Base-by-base conservation (phyloP, 2,329 filamentous ascomycete genomes). In the Fusarium liriodendri region DNA sequence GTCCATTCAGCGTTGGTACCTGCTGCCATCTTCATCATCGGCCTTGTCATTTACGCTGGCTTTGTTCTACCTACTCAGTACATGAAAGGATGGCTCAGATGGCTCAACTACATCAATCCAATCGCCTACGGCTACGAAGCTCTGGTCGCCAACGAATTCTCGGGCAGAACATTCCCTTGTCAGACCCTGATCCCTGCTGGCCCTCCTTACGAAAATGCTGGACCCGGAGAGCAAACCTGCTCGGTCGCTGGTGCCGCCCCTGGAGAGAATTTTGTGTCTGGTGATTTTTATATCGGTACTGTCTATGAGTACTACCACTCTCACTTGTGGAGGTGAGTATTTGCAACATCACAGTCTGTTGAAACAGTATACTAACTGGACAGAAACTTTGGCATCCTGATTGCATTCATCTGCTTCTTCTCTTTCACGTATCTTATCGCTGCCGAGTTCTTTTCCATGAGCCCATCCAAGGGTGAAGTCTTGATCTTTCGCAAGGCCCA, bases 101-200 rank as follows among this genome's bases (percentile, higher is more conserved):
- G 91, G 91, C 89, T 93, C 68, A 89, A 88, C 69, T 91, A 90
- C 75, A 82, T 92, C 50, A 87, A 92, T 68, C 89, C 90, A 11
- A 86, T 92, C 20, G 87, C 87, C 2, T 92, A 92, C 71, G 89
- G 58, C 1, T 74, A 70, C 33, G 75, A 77, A 52, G 58, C 63
- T 1, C 47, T 76, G 11, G 64, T 72, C 6, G 60, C 62, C 10
- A 72, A 67, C 29, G 70, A 72, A 76, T 73, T 77, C n/a, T 52
- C 54, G 14, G 45, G 61, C 8, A 40, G 69, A 9, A 38, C 29
- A 4, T 74, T 74, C 13, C 54, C 42, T 9, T 74, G 71, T 16
- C 16, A 29, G 13, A 58, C 11, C 6, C 40, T 59, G 55, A 59
- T 59, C 18, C 55, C 55, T n/a, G 35, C 55, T 20, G 55, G 55